phyloP scores from a whole-genome alignment of 73 alveolate genomes.

The Paramecium biaurelia region DNA sequence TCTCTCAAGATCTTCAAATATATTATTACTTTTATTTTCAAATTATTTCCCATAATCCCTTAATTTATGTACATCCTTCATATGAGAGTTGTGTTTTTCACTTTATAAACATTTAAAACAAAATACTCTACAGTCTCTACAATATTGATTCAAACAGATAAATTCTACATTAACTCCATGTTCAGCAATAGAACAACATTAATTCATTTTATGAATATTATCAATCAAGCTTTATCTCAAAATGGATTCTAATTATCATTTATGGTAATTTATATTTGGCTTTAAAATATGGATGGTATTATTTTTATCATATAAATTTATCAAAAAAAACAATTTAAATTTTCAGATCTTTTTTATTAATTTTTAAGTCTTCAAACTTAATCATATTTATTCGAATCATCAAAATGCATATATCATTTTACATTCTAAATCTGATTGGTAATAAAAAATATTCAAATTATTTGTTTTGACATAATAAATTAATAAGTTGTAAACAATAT shows the following conservation, averaged over 20 bases:
- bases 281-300: background rate
- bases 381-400: too few species aligned
- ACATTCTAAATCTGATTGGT: background rate
- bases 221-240: background rate
- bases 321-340: too few species aligned
- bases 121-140: background rate
- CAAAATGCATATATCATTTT: background rate
- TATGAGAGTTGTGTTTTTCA: background rate
- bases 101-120: background rate
- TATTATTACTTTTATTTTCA: background rate
- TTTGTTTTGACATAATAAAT: too few species aligned
- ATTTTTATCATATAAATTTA: background rate
- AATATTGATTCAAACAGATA: background rate
- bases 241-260: background rate
- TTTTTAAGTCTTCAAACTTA: too few species aligned
- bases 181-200: background rate
- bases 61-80: background rate
- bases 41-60: background rate
- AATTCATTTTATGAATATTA: background rate
- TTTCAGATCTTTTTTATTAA: too few species aligned
- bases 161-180: background rate
- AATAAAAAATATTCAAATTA: too few species aligned
- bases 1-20: background rate
- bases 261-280: background rate
- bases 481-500: too few species aligned